A percentile compares a stretch with the other conserved stretches of the same genome.
These are phyloP conservation scores for Venturia oleaginea DNA, from an alignment of 2,329 filamentous ascomycete species.

Conservation along the genomic window DNA sequence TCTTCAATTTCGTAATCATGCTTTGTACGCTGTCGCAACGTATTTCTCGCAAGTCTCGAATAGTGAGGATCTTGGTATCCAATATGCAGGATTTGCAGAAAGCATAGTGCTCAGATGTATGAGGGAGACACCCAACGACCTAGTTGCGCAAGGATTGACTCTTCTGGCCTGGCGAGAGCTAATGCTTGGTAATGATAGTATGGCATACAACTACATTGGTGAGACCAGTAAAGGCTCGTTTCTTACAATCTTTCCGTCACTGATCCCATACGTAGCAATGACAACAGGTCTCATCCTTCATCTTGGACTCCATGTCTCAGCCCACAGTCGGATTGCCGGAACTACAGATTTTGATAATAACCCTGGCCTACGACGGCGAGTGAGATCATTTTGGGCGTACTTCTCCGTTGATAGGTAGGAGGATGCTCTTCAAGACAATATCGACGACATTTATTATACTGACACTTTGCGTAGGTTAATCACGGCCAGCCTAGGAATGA, in stretches of 20 bases:
- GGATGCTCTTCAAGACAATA: background rate
- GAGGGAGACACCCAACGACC: background rate
- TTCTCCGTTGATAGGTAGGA: background rate
- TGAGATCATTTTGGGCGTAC: background rate
- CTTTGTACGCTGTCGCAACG: background rate
- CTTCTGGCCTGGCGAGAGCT: slow-evolving; percentile 1
- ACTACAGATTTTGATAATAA: background rate
- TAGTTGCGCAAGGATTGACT: background rate
- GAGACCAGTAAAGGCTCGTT: too few relatives aligned
- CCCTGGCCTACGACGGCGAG: background rate
- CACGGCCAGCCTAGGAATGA: background rate
- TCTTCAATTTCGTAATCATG: slow-evolving; percentile 5
- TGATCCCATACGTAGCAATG: background rate
- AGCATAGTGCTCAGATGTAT: slow-evolving; percentile 4
- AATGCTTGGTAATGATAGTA: slow-evolving; percentile 1
- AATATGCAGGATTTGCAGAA: background rate
- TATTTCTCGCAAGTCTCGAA: background rate
- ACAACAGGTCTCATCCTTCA: background rate
- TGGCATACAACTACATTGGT: slow-evolving; percentile 6
- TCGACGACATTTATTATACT: background rate
- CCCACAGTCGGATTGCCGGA: background rate
- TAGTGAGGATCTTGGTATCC: background rate
- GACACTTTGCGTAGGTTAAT: background rate
- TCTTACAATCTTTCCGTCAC: background rate
- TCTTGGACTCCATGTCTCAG: slow-evolving; percentile 4